phyloP scores from a whole-genome alignment of 441 rosid genomes.

The Raphanus hybrid region DNA sequence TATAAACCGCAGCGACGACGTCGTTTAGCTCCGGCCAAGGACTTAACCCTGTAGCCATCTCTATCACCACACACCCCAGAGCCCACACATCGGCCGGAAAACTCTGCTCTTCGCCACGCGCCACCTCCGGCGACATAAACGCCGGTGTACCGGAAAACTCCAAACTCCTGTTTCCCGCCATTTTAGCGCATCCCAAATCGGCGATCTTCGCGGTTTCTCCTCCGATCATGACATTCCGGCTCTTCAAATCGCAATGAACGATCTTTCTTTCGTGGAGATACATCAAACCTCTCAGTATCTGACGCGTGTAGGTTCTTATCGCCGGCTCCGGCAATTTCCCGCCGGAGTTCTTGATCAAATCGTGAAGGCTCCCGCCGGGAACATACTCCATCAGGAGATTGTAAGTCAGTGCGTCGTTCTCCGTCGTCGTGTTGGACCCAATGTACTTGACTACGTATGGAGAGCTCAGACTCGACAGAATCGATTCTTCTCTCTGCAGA shows the following conservation, averaged over 20 bases:
- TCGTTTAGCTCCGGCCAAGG: slow-evolving; percentile 76
- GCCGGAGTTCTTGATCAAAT: slow-evolving; percentile 59
- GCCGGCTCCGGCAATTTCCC: slow-evolving; percentile 61
- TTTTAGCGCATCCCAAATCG: slow-evolving; percentile 77
- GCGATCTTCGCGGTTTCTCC: slow-evolving; percentile 58
- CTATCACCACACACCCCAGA: slow-evolving; percentile 72
- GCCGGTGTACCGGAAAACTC: slow-evolving; percentile 85
- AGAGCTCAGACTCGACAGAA: slow-evolving; percentile 63
- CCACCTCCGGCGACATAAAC: slow-evolving; percentile 96
- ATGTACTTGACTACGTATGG: slow-evolving; percentile 69
- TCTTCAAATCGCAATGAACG: slow-evolving; percentile 76
- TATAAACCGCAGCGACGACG: slow-evolving; percentile 68
- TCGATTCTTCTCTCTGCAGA: slow-evolving; percentile 58
- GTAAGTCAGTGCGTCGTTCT: slow-evolving; percentile 46
- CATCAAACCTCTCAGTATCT: slow-evolving; percentile 60
- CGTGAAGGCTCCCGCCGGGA: slow-evolving; percentile 67
- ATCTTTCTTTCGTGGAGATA: slow-evolving; percentile 64
- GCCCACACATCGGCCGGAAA: slow-evolving; percentile 85
- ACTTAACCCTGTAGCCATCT: slow-evolving; percentile 74
- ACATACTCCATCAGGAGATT: slow-evolving; percentile 73
- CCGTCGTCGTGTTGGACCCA: slow-evolving; percentile 53
- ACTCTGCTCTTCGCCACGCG: slow-evolving; percentile 78
- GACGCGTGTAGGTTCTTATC: slow-evolving; percentile 49
- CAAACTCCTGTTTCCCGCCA: slow-evolving; percentile 18
- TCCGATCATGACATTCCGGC: slow-evolving; percentile 53